A percentile compares a stretch with the other conserved stretches of the same genome.
Conservation (phyloP, 2,329 filamentous ascomycete species). For the Nothophoma quercina region DNA sequence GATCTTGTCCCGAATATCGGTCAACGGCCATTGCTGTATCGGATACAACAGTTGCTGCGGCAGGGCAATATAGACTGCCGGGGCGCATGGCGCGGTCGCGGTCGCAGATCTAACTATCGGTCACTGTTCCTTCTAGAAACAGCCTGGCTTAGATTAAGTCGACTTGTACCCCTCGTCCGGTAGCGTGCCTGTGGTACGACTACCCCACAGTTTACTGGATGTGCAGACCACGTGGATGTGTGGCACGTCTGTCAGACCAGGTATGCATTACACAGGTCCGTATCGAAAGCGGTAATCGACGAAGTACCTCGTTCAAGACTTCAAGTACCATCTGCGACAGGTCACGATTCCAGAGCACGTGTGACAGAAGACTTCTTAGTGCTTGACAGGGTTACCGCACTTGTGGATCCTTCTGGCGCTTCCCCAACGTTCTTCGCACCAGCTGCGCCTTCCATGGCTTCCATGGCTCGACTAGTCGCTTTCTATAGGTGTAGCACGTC, state of each 20-base stretch:
- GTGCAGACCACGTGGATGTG: conserved; percentile 11
- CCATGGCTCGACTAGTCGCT: conserved; percentile 27
- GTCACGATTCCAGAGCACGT: not conserved
- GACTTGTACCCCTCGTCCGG: not conserved
- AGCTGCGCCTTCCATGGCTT: conserved; percentile 35
- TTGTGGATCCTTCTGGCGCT: not conserved
- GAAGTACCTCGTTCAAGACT: not conserved
- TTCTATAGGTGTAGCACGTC: conserved; percentile 32
- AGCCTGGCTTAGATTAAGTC: conserved; percentile 3
- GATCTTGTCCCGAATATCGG: not conserved
- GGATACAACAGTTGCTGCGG: not conserved
- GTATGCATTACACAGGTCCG: conserved; percentile 3
- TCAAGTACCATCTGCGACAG: not conserved
- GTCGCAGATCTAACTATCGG: conserved; percentile 3
- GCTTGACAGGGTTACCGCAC: not conserved
- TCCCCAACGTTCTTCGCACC: conserved; percentile 16
- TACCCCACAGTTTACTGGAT: conserved; percentile 3
- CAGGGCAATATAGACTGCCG: conserved; percentile 1
- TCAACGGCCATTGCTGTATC: not conserved
- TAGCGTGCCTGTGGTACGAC: not conserved
- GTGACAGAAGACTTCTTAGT: not conserved
- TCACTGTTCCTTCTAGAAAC: conserved; percentile 4
- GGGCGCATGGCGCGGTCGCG: conserved; percentile 21
- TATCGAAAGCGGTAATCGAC: conserved; percentile 9
- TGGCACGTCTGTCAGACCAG: conserved; percentile 9